Evolutionary conservation across 202 grass and related monocot species (phyloP), one percentile per base, ranked within the genome.

Genomic region (Sporobolus alterniflorus): DNA sequence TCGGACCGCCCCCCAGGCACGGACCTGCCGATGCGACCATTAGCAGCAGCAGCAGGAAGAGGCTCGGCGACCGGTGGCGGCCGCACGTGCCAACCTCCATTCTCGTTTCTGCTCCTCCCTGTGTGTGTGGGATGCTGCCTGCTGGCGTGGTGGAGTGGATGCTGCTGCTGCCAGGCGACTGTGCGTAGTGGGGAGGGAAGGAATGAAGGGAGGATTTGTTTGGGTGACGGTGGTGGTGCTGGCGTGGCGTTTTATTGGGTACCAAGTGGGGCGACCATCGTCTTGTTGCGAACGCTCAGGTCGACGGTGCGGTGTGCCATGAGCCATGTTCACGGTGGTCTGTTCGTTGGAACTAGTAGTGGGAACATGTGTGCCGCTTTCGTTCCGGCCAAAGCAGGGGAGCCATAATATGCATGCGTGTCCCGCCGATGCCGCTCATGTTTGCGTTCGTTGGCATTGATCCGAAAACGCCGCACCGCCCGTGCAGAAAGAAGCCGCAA

Each of bases 1-100:
- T 98, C 32, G 96, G 96, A 0, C 89, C 42, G 0, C 17, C 71
- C 1, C 73, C 75, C 41, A 49, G 24, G 14, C 42, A 14, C 54
- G 11, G 28, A 28, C 12, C 33, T 28, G 12, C 6, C 30, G 64
- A 11, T 12, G 56, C 41, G 6, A 43, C 13, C 20, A 77, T 11
- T 18, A 90, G 18, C 25, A 85, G 16, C n/a, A 92, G 11, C 9
- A 89, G n/a, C 41, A 39, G 18, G 49, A 67, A 20, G 25, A 31
- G 42, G 26, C 20, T 22, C 28, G 61, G 76, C 21, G 15, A 70
- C 0, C 49, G 64, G 34, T 60, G 55, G 41, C 62, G 66, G 30
- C 30, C 50, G 63, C 52, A 32, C 47, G 48, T 15, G 29, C 39
- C 69, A 48, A 36, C 63, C 70, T 76, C 76, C 87, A 85, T 85